These are phyloP conservation scores for Nakaseomyces sp. DNA, from an alignment of 1,139 yeast genomes.

Conservation along the genomic window DNA sequence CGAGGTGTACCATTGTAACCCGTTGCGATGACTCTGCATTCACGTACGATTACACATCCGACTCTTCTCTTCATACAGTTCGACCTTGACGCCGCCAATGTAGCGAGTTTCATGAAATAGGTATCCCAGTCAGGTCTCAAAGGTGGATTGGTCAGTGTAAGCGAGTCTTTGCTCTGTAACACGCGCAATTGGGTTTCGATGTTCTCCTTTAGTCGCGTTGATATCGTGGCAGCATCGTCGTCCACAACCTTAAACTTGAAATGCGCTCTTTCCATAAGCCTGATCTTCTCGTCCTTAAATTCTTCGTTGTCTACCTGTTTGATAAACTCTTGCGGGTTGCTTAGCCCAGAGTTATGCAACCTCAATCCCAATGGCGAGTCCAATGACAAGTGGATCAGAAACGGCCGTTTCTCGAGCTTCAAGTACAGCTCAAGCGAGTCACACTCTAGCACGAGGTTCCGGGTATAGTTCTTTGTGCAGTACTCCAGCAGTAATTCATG, in stretches of 20 bases:
- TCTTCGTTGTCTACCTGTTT: slow-evolving; percentile 16
- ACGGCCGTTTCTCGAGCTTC: slow-evolving; percentile 63
- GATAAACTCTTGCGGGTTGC: slow-evolving; percentile 13
- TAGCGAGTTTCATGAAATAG: slow-evolving; percentile 88
- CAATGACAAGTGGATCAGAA: slow-evolving; percentile 69
- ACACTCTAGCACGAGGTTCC: slow-evolving; percentile 52
- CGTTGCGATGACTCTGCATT: slow-evolving; percentile 81
- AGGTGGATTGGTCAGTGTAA: slow-evolving; percentile 35
- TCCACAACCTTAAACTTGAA: slow-evolving; percentile 17
- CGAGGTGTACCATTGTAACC: slow-evolving; percentile 98
- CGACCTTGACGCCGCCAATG: slow-evolving; percentile 82
- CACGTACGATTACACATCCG: slow-evolving; percentile 88
- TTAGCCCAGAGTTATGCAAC: slow-evolving; percentile 36
- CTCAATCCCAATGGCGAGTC: slow-evolving; percentile 65
- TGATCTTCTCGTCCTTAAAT: slow-evolving; percentile 14
- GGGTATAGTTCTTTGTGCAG: slow-evolving; percentile 64
- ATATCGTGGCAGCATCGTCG: slow-evolving; percentile 7
- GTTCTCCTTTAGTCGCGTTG: slow-evolving; percentile 11
- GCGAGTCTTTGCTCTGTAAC: slow-evolving; percentile 11
- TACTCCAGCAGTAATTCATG: slow-evolving; percentile 43
- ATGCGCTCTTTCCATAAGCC: slow-evolving; percentile 21
- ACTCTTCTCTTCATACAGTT: slow-evolving; percentile 97
- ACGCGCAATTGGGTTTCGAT: slow-evolving; percentile 14
- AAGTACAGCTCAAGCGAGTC: slow-evolving; percentile 39
- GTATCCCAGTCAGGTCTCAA: slow-evolving; percentile 94